phyloP scores from a whole-genome alignment of 2,329 filamentous ascomycete genomes.

The Aschersonia sp. region DNA sequence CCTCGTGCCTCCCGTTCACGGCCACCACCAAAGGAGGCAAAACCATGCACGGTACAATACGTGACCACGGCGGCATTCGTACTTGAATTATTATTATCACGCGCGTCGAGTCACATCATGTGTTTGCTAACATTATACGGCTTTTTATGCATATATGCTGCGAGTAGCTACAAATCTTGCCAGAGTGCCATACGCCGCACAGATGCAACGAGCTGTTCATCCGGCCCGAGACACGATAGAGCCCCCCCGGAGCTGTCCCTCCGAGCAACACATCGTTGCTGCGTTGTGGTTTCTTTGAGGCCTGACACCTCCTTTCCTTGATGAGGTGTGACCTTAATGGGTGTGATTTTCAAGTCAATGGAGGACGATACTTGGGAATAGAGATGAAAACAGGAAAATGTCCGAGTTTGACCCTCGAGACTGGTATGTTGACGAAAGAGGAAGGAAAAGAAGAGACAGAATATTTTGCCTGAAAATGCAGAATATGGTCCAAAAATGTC shows the following conservation, averaged over 20 bases:
- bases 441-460: slow-evolving; percentile 11
- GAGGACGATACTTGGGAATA: slow-evolving; percentile 5
- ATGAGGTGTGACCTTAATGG: background rate
- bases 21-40: no score
- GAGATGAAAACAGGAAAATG: slow-evolving; percentile 9
- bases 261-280: background rate
- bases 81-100: background rate
- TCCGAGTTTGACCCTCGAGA: slow-evolving; percentile 15
- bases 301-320: background rate
- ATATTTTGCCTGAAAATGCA: slow-evolving; percentile 7
- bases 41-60: no score
- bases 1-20: no score
- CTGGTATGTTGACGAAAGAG: slow-evolving; percentile 18
- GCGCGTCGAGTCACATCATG: background rate
- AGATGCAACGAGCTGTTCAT: background rate
- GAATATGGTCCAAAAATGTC: slow-evolving; percentile 13
- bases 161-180: background rate
- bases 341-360: background rate
- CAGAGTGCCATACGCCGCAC: background rate
- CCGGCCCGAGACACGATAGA: no score
- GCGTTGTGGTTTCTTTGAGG: background rate
- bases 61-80: no score
- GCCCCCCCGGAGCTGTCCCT: background rate
- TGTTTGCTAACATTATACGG: background rate
- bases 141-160: background rate